Evolutionary conservation across 2,329 filamentous ascomycete species (phyloP).

Genomic region (Zasmidium citrigriseum): DNA sequence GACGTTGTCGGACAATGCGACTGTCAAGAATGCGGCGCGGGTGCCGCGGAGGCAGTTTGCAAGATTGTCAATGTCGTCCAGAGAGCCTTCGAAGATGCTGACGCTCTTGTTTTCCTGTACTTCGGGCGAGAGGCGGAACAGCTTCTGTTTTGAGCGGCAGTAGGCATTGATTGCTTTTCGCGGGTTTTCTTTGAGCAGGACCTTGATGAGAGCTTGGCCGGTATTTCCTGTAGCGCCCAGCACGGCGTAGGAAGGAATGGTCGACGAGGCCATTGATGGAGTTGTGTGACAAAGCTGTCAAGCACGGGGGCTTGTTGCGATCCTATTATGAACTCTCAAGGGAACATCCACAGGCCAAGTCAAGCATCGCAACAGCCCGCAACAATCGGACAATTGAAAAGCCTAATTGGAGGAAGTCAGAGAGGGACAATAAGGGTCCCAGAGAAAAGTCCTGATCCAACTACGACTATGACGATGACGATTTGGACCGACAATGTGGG

Average conservation of each 20-base stretch:
- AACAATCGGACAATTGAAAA: too few relatives aligned
- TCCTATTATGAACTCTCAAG: too few relatives aligned
- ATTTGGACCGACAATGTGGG: too few relatives aligned
- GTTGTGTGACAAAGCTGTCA: too few relatives aligned
- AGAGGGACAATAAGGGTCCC: too few relatives aligned
- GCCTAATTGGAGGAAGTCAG: too few relatives aligned
- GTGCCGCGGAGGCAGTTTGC: constrained; percentile 37
- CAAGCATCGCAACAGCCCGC: too few relatives aligned
- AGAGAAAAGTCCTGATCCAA: too few relatives aligned
- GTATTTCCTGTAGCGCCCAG: constrained; percentile 41
- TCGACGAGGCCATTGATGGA: too few relatives aligned
- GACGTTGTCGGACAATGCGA: constrained; percentile 24
- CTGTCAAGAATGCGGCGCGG: constrained; percentile 36
- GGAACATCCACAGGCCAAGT: too few relatives aligned
- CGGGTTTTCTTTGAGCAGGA: constrained; percentile 38
- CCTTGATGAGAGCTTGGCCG: constrained; percentile 44
- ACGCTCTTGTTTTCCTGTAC: constrained; percentile 36
- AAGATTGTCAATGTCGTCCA: constrained; percentile 44
- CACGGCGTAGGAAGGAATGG: constrained; percentile 22
- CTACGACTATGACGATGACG: too few relatives aligned
- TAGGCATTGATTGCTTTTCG: constrained; percentile 45
- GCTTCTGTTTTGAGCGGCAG: constrained; percentile 47
- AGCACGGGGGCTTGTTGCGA: too few relatives aligned
- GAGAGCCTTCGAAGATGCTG: constrained; percentile 38
- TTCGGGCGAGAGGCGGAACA: constrained; percentile 38